Evolutionary conservation across 345 rosid species (phyloP).

Genomic region (Isatis tinctoria): DNA sequence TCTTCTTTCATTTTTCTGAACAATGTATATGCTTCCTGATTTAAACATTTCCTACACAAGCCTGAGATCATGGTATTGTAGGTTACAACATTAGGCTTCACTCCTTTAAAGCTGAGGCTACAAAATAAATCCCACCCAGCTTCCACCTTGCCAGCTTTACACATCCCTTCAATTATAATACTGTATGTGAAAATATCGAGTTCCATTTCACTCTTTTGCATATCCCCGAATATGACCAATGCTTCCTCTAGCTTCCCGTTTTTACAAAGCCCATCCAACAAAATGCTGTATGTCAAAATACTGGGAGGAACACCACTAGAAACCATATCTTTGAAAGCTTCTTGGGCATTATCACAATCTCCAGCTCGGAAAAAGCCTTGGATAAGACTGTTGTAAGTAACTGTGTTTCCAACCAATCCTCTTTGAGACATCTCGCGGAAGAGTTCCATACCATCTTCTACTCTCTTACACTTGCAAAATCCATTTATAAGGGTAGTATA

Average conservation of each 20-base stretch:
- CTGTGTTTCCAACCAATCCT: not conserved
- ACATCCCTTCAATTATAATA: not conserved
- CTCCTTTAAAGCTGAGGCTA: not conserved
- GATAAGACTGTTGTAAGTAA: not conserved
- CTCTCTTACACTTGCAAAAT: not conserved
- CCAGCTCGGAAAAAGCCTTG: not conserved
- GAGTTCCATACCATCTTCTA: not conserved
- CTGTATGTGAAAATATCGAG: not conserved
- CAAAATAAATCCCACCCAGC: not conserved
- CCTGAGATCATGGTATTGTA: conserved; percentile 23
- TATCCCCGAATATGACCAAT: not conserved
- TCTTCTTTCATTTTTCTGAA: conserved; percentile 20
- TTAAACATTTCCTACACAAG: not conserved
- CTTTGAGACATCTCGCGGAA: not conserved
- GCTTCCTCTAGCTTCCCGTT: not conserved
- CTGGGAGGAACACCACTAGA: not conserved
- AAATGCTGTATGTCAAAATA: not conserved
- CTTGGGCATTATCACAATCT: not conserved
- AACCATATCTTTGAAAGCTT: not conserved
- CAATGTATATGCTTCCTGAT: conserved; percentile 1
- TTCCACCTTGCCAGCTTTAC: not conserved
- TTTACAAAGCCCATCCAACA: not conserved
- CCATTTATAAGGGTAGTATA: not conserved
- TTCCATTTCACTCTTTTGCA: not conserved
- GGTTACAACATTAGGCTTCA: conserved; percentile 11